These are phyloP conservation scores for Hordeum vulgare DNA, from an alignment of 176 grass and related monocot genomes.

Conservation along the genomic window MorexV3_pseudomolecules_assembly NC_058519.1:13213709-13214208, in stretches of 20 bases:
- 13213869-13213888: constrained; percentile 26
- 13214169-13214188: background rate
- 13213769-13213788: constrained; percentile 74
- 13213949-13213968: background rate
- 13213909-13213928: constrained; percentile 78
- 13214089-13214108: constrained; percentile 61
- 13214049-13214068: constrained; percentile 79
- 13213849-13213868: background rate
- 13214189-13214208: constrained; percentile 64
- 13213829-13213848: background rate
- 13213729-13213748: constrained; percentile 58
- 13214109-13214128: background rate
- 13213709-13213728: constrained; percentile 62
- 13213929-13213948: constrained; percentile 31
- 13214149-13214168: background rate
- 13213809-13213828: background rate
- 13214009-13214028: constrained; percentile 82
- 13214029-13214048: constrained; percentile 80
- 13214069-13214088: constrained; percentile 12
- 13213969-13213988: background rate
- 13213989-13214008: constrained; percentile 11
- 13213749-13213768: background rate
- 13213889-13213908: constrained; percentile 20
- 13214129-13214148: background rate
- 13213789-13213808: constrained; percentile 44